A percentile compares a stretch with the other conserved stretches of the same genome.
Conservation (phyloP, 768 basidiomycete species). For the Mycena floridula region DNA sequence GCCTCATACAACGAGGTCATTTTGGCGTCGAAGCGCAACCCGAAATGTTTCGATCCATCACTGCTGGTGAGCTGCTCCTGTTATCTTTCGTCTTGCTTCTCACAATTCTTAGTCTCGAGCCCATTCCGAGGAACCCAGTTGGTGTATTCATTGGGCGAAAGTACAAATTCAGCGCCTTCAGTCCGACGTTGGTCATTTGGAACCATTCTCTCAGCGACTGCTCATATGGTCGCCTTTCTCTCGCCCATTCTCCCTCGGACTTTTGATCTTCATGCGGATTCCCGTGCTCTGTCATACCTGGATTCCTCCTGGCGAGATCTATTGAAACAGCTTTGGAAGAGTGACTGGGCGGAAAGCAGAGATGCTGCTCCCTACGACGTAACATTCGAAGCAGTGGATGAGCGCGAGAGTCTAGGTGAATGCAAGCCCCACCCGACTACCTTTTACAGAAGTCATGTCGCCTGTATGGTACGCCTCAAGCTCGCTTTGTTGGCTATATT, state of each 20-base stretch:
- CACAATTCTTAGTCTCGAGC: slow-evolving; percentile 30
- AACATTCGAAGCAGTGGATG: slow-evolving; percentile 39
- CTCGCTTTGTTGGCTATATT: background rate
- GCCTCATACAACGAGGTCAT: slow-evolving; percentile 31
- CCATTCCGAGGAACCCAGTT: slow-evolving; percentile 44
- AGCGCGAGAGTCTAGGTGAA: slow-evolving; percentile 31
- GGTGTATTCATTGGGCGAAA: slow-evolving; percentile 40
- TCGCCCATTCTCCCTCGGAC: slow-evolving; percentile 31
- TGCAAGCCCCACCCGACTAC: slow-evolving; percentile 29
- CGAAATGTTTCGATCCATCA: slow-evolving; percentile 43
- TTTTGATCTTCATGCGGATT: slow-evolving; percentile 37
- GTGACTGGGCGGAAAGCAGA: slow-evolving; percentile 41
- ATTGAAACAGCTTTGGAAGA: slow-evolving; percentile 34
- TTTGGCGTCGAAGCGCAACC: slow-evolving; percentile 33
- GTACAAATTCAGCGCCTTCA: slow-evolving; percentile 30
- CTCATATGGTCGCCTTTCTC: slow-evolving; percentile 37
- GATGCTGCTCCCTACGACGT: slow-evolving; percentile 43
- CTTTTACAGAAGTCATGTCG: slow-evolving; percentile 37
- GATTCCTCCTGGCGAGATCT: slow-evolving; percentile 27
- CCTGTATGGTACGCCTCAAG: slow-evolving; percentile 25
- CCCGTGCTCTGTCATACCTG: slow-evolving; percentile 32
- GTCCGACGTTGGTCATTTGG: slow-evolving; percentile 36
- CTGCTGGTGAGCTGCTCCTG: slow-evolving; percentile 24
- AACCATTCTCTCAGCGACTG: slow-evolving; percentile 26
- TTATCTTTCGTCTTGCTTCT: background rate